These are phyloP conservation scores for Leccinum variabile DNA, from an alignment of 1,284 basidiomycete species.

Conservation along the genomic window DNA sequence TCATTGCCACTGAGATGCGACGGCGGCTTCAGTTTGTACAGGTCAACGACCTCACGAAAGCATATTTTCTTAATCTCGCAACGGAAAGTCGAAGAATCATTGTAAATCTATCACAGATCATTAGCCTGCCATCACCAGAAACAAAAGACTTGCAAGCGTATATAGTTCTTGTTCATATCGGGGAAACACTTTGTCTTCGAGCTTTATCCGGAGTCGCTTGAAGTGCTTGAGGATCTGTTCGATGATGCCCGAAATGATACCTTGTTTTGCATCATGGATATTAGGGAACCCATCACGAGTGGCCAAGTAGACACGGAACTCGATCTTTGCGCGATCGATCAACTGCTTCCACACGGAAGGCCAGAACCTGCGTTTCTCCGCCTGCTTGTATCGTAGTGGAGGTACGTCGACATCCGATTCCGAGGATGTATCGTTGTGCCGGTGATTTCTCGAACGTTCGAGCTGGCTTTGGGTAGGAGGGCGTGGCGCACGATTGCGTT, in stretches of 20 bases:
- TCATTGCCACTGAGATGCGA: background rate
- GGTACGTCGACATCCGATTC: background rate
- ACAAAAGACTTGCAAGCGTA: background rate
- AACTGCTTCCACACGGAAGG: background rate
- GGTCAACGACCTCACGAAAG: background rate
- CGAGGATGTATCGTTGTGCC: background rate
- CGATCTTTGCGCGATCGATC: background rate
- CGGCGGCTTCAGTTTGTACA: background rate
- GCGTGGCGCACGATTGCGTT: background rate
- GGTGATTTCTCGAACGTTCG: background rate
- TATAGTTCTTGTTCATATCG: background rate
- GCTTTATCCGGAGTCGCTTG: background rate
- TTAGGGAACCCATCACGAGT: background rate
- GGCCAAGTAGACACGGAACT: background rate
- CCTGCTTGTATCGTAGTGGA: background rate
- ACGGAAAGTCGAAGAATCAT: background rate
- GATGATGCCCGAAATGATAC: background rate
- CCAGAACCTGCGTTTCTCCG: background rate
- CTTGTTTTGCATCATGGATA: background rate
- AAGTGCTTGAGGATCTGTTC: background rate
- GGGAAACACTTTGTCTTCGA: background rate
- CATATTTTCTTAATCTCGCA: constrained; percentile 1
- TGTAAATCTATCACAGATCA: background rate
- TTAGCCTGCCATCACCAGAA: background rate
- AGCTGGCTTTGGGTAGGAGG: background rate